Evolutionary conservation across 192 early-diverging fungal species (phyloP).

Genomic region (Powellomyces hirtus): DNA sequence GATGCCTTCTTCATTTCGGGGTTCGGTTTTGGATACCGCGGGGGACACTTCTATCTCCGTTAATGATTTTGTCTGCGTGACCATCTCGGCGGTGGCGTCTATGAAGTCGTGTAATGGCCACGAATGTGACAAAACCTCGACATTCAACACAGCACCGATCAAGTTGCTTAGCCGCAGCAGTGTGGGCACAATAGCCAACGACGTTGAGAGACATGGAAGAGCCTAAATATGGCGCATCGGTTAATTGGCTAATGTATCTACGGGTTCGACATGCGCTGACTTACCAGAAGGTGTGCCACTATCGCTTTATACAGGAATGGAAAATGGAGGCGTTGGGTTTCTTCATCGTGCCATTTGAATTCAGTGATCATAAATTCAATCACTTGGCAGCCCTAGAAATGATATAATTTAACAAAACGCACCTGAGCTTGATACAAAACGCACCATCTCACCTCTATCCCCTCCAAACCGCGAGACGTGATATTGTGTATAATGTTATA

Average conservation of each 20-base stretch:
- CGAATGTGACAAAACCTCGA: not conserved
- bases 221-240: too few relatives aligned
- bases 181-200: not conserved
- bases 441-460: not conserved
- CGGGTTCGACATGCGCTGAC: too few relatives aligned
- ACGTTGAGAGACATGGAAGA: too few relatives aligned
- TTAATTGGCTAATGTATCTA: too few relatives aligned
- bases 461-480: not conserved
- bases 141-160: not conserved
- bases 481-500: constrained; percentile 22
- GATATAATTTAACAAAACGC: not conserved
- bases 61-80: too few relatives aligned
- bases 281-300: constrained; percentile 33
- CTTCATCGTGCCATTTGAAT: constrained; percentile 79
- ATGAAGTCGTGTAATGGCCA: constrained; percentile 15
- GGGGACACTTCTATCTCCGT: too few relatives aligned
- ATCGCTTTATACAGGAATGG: constrained; percentile 70
- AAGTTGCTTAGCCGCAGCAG: not conserved
- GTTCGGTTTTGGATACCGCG: too few relatives aligned
- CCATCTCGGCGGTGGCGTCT: constrained; percentile 1
- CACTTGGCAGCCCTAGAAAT: constrained; percentile 24
- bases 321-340: constrained; percentile 76
- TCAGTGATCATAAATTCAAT: constrained; percentile 71
- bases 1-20: too few relatives aligned
- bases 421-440: too few relatives aligned